phyloP scores from a whole-genome alignment of 345 rosid species.

The Eucalyptus shirleyi region DNA sequence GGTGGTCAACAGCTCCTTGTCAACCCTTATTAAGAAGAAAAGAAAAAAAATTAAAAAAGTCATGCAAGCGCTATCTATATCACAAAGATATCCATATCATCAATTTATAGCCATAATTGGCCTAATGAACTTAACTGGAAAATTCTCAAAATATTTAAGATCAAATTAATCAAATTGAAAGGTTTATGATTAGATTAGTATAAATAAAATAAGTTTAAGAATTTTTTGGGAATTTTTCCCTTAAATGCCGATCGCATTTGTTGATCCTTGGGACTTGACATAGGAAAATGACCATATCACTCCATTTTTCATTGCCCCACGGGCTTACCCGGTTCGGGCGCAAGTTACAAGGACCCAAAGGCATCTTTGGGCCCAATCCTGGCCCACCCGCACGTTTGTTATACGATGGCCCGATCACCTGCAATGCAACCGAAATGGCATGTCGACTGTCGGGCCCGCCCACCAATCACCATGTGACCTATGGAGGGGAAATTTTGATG shows the following conservation, averaged over 20 bases:
- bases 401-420: not conserved
- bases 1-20: rapidly evolving
- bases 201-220: no score
- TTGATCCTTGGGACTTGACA: not conserved
- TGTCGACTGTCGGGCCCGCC: not conserved
- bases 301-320: not conserved
- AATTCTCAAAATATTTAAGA: no score
- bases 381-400: not conserved
- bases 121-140: rapidly evolving
- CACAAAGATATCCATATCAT: no score
- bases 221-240: not conserved
- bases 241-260: not conserved
- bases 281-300: not conserved
- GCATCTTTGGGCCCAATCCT: not conserved
- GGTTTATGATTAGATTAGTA: no score
- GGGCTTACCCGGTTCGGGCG: not conserved
- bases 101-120: rapidly evolving
- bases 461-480: not conserved
- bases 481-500: not conserved
- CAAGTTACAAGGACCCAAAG: not conserved
- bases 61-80: rapidly evolving
- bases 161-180: not conserved
- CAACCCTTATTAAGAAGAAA: not conserved
- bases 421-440: not conserved
- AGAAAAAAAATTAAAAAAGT: no score